Evolutionary conservation across 768 basidiomycete species (phyloP).

Genomic region (Hydnomerulius pinastri): DNA sequence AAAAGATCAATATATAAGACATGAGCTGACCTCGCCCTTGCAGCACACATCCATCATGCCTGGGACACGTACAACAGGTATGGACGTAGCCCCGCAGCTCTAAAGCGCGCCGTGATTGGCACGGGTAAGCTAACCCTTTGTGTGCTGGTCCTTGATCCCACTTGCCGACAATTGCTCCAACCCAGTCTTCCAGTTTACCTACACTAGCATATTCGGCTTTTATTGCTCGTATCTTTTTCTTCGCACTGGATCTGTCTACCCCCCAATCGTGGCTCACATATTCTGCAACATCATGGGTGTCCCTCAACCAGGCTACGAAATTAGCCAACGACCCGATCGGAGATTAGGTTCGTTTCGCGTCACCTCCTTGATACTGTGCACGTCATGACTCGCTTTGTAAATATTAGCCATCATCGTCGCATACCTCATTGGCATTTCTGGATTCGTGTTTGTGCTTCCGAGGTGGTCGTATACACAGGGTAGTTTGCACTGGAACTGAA

Average conservation of each 20-base stretch:
- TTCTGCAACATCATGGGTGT: slow-evolving; percentile 97
- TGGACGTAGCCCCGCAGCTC: slow-evolving; percentile 67
- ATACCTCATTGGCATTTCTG: slow-evolving; percentile 62
- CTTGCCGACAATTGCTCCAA: slow-evolving; percentile 13
- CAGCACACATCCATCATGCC: slow-evolving; percentile 92
- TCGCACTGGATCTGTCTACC: slow-evolving; percentile 78
- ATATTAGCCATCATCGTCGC: slow-evolving; percentile 50
- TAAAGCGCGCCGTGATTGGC: slow-evolving; percentile 58
- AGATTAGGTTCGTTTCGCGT: slow-evolving; percentile 47
- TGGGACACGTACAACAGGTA: slow-evolving; percentile 80
- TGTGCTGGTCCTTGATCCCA: slow-evolving; percentile 1
- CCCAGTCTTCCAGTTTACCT: slow-evolving; percentile 82
- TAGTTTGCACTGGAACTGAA: slow-evolving; percentile 45
- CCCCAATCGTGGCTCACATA: slow-evolving; percentile 77
- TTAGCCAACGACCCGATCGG: slow-evolving; percentile 50
- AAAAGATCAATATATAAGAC: background rate
- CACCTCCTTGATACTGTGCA: slow-evolving; percentile 8
- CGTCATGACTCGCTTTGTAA: slow-evolving; percentile 13
- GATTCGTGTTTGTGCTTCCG: slow-evolving; percentile 55
- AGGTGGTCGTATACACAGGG: slow-evolving; percentile 47
- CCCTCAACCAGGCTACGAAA: slow-evolving; percentile 64
- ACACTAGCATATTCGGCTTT: slow-evolving; percentile 93
- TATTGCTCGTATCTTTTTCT: slow-evolving; percentile 85
- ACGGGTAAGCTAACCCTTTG: slow-evolving; percentile 44
- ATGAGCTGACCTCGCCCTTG: slow-evolving; percentile 7